phyloP scores from a whole-genome alignment of 768 basidiomycete species.

The Cubamyces sp. region DNA sequence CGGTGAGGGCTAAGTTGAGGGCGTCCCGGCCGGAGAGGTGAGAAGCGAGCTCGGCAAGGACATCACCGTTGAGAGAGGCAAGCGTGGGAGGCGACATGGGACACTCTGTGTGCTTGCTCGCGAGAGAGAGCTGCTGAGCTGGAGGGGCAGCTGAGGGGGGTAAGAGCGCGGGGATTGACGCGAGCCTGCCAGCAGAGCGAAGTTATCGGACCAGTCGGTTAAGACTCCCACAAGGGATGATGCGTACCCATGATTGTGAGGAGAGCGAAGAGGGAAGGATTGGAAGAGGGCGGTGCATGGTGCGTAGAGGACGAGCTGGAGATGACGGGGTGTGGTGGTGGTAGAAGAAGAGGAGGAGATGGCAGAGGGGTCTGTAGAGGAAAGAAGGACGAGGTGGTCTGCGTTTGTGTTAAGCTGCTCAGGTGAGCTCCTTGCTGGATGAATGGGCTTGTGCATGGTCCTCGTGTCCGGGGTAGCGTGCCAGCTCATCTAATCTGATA shows the following conservation, averaged over 20 bases:
- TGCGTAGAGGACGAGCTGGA: not conserved
- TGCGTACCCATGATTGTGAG: slow-evolving; percentile 8
- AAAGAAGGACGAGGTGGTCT: too few species aligned
- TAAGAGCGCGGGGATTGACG: not conserved
- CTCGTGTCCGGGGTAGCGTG: not conserved
- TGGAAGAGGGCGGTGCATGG: not conserved
- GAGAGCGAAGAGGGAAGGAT: too few species aligned
- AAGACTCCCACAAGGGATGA: slow-evolving; percentile 5
- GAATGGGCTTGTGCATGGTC: too few species aligned
- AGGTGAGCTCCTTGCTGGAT: too few species aligned
- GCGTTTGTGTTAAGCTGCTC: too few species aligned
- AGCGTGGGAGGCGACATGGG: not conserved
- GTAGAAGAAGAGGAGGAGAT: not conserved
- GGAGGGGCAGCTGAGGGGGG: not conserved
- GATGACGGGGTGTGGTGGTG: too few species aligned
- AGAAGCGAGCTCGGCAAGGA: slow-evolving; percentile 10
- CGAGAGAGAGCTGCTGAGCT: not conserved
- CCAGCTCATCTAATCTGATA: slow-evolving; percentile 20
- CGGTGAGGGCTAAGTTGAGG: slow-evolving; percentile 17
- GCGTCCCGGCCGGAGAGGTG: slow-evolving; percentile 14
- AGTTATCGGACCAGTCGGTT: slow-evolving; percentile 9
- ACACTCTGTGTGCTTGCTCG: not conserved
- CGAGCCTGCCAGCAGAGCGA: slow-evolving; percentile 10
- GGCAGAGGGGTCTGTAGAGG: too few species aligned
- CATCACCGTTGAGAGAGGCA: slow-evolving; percentile 11